Base-by-base conservation (phyloP, 306 rosid genomes). In the Malus fusca region DNA sequence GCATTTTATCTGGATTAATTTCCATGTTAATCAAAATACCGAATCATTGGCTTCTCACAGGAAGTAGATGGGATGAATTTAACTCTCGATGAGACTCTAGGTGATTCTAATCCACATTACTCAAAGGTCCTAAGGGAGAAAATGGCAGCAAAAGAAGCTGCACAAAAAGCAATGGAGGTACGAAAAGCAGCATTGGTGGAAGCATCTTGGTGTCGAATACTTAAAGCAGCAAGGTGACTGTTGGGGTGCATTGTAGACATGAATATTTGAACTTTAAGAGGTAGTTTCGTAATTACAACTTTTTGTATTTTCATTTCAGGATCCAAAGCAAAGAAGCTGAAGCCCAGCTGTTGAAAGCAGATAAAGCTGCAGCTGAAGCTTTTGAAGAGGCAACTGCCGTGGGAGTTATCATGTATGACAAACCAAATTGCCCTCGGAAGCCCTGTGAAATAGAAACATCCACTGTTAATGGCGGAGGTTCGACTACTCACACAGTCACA, bases 121-220 rank as follows among this genome's bases (percentile, higher is more conserved):
- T 90, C 97, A 5, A 87, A 87, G 81, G 93, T 95, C 3, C 79
- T 92, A 37, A 87, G 83, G 79, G 97, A 92, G 85, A 95, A 95
- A 81, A 92, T 95, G 91, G 97, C 99, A 31, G 93, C 92, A 55
- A 92, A 89, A 84, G 97, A 88, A 77, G 96, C 97, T 3, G 97
- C 97, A 21, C 73, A 89, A 75, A 89, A 81, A 74, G 97, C 96
- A 55, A 85, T 92, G 84, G 91, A 86, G 83, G 90, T 96, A 75
- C 97, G 90, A 68, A 92, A 88, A 83, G 93, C 90, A 23, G 97
- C 99, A 30, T 69, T 92, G 78, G 97, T 92, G 44, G 99, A 95
- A 88, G 93, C 99, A 63, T 95, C 97, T 73, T 92, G 99, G 99
- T 95, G 99, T 82, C 87, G 96, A 64, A 92, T 90, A 80, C 89